phyloP scores from a whole-genome alignment of 441 rosid genomes.

The Geranium incanum region DNA sequence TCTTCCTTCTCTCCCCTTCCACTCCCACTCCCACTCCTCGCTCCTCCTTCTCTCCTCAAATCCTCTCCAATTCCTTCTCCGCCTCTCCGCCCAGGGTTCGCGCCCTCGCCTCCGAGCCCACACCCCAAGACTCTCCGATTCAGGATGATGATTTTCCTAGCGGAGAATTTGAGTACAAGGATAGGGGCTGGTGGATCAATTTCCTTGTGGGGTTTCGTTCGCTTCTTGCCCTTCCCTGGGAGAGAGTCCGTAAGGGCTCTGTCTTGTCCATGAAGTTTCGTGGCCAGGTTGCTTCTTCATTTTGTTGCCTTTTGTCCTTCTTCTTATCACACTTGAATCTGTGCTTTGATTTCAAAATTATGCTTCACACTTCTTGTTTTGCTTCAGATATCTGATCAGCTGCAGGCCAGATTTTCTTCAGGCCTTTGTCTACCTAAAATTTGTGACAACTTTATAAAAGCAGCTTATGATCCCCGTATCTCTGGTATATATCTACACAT shows the following conservation, averaged over 20 bases:
- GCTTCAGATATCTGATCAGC: slow-evolving; percentile 90
- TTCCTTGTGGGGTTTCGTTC: slow-evolving; percentile 60
- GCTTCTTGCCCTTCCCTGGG: slow-evolving; percentile 83
- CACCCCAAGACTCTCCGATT: background rate
- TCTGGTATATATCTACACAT: slow-evolving; percentile 82
- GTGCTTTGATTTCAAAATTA: background rate
- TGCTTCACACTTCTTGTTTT: slow-evolving; percentile 4
- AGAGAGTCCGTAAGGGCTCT: slow-evolving; percentile 77
- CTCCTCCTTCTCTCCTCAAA: slow-evolving; percentile 14
- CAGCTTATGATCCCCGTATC: slow-evolving; percentile 88
- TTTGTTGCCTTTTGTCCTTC: background rate
- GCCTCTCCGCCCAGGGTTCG: slow-evolving; percentile 21
- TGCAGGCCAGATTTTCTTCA: slow-evolving; percentile 80
- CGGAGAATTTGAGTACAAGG: slow-evolving; percentile 58
- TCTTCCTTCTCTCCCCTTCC: slow-evolving; percentile 8
- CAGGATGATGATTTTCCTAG: slow-evolving; percentile 47
- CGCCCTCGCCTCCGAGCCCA: slow-evolving; percentile 45
- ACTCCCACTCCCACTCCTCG: slow-evolving; percentile 9
- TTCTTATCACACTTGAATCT: background rate
- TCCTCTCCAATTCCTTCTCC: slow-evolving; percentile 11
- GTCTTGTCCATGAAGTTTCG: slow-evolving; percentile 76
- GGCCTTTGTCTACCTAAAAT: slow-evolving; percentile 77
- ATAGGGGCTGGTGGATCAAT: slow-evolving; percentile 48
- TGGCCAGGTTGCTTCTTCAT: slow-evolving; percentile 58
- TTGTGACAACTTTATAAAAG: slow-evolving; percentile 81